Base-by-base conservation (phyloP, 345 rosid species). In the Draba incana region DNA sequence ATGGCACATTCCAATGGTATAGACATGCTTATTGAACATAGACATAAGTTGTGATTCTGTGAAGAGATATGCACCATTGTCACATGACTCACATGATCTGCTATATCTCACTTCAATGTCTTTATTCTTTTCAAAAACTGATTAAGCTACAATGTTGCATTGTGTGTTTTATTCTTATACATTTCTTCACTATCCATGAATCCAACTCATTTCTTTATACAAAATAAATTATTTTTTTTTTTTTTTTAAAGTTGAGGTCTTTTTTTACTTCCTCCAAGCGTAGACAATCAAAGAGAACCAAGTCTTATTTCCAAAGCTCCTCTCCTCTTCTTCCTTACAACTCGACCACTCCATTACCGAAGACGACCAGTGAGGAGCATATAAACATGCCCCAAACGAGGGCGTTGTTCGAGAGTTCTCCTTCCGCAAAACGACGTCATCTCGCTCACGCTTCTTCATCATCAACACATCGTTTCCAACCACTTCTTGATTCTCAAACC, bases 301-400 rank as follows among this genome's bases (percentile, higher is more conserved):
- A 79, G 83, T 89, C 24, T 79, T 63, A 41, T 11, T 6, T 3
- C 71, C 71, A 6, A 66, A 66, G 10, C 68, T 50, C 44, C 65
- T 57, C 44, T 74, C 77, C 0, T 66, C 72, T 50, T 74, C 77
- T 1, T 74, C 68, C 23, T 30, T 50, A 50, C 55, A 66, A 66
- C 84, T 90, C 2, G 92, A 88, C 98, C 96, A 92, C 57, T 90
- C 92, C 92, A 81, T 80, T 8, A 93, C 88, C 1, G 90, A 84
- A 13, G 86, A 87, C 45, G 90, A 75, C 4, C 78, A 89, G 0
- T 88, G 89, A 15, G 88, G 89, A 15, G 88, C 82, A 45, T 80
- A 85, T 0, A 92, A 85, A 10, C 85, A 83, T 81, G 79, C 77
- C 38, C 87, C 81, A 57, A 86, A 79, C 30, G 96, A 88, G 24